Percentiles rank a stretch among this genome's conserved stretches.
These are phyloP conservation scores for Astrocystis sublimbata DNA, from an alignment of 495 filamentous ascomycete species.

Conservation along the genomic window DNA sequence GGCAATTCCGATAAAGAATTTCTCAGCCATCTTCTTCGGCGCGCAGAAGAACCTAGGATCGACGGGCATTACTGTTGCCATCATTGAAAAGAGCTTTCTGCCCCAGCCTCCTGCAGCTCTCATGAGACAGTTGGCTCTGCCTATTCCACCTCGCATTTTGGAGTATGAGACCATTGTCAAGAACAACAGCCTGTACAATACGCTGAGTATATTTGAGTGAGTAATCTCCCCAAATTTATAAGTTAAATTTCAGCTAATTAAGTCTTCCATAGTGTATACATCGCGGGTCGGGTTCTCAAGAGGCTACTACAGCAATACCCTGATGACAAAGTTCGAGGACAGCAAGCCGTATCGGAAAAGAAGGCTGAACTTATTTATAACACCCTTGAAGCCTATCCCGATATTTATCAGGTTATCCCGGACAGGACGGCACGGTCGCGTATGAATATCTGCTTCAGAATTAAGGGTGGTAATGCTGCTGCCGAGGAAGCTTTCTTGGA, in stretches of 20 bases:
- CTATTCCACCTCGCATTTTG: slow-evolving; percentile 65
- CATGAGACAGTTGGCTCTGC: slow-evolving; percentile 64
- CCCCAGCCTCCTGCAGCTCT: slow-evolving; percentile 55
- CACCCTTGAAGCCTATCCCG: slow-evolving; percentile 61
- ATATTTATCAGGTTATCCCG: slow-evolving; percentile 62
- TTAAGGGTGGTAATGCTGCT: slow-evolving; percentile 34
- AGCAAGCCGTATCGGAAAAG: slow-evolving; percentile 58
- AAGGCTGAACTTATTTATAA: slow-evolving; percentile 72
- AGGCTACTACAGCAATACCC: slow-evolving; percentile 54
- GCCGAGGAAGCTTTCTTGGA: slow-evolving; percentile 69
- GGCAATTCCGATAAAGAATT: slow-evolving; percentile 58
- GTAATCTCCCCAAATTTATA: background rate
- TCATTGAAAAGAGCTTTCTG: slow-evolving; percentile 69
- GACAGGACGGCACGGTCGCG: slow-evolving; percentile 65
- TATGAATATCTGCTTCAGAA: slow-evolving; percentile 85
- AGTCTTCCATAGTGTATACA: slow-evolving; percentile 55
- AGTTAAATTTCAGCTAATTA: slow-evolving; percentile 12
- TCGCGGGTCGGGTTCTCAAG: slow-evolving; percentile 71
- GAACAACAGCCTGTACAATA: slow-evolving; percentile 82
- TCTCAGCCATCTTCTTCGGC: slow-evolving; percentile 66
- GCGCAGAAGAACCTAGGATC: slow-evolving; percentile 81
- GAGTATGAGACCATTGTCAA: slow-evolving; percentile 70
- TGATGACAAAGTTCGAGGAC: slow-evolving; percentile 58
- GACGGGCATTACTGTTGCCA: slow-evolving; percentile 77
- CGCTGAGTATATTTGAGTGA: slow-evolving; percentile 75